Evolutionary conservation across 2,329 filamentous ascomycete species (phyloP), one percentile per base, ranked within the genome.

Genomic region (Aspergillus oerlinghausenensis): DNA sequence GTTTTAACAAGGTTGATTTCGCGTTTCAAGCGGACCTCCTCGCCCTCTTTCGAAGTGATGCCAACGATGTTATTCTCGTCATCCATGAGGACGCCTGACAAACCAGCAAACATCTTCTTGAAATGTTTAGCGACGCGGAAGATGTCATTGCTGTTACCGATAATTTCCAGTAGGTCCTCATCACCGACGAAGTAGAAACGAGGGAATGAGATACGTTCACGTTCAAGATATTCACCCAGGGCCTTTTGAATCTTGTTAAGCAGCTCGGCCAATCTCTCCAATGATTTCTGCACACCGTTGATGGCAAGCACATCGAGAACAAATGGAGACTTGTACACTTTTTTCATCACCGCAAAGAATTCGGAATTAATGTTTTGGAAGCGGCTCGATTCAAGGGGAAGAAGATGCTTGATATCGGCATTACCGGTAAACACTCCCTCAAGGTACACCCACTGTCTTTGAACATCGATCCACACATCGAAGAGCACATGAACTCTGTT

Each of bases 391-490:
- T 99, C 94, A 61, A 96, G 92, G 4, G 95, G 95, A 23, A 99
- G 84, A 52, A 99, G 81, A 73, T 97, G 93, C 77, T 97, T 99
- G 80, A 99, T 99, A 70, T 99, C 94, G 42, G 91, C 93, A 70
- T 99, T 99, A 57, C 94, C 94, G 1, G 93, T 97, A 72, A 99
- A 99, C 35, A 99, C 94, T 63, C 94, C 94, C 76, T 99, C 95
- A 4, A 99, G 84, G 73, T 99, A 99, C 7, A 99, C 94, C 94
- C 94, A 99, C 77, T 99, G 94, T 60, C 95, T 88, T 74, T 99
- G 94, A n/a, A 99, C 95, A 75, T 99, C 95, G 66, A 99, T 99
- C 95, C 95, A 99, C 17, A 99, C 92, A 73, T 99, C 94, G 69
- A 99, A 99, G 9, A 99, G 83, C 17, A 99, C 91, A 71, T 99